These are phyloP conservation scores for Starmerella khaoyaiensis DNA, from an alignment of 805 yeast genomes.

Conservation along the genomic window DNA sequence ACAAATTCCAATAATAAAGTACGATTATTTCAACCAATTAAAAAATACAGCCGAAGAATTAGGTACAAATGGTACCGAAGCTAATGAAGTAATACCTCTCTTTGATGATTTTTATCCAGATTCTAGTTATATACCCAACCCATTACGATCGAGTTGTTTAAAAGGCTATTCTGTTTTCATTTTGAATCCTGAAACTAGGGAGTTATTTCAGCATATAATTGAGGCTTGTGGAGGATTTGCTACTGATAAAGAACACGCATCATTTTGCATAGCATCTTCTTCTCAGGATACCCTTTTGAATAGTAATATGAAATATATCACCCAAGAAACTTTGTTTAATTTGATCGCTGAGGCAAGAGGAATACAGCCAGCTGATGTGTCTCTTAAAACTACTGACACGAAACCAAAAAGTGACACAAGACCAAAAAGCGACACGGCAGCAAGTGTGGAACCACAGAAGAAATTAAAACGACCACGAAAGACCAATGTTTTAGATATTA, in stretches of 20 bases:
- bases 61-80: slow-evolving; percentile 18
- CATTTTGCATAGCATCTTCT: not conserved
- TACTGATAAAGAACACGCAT: no score
- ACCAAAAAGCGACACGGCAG: no score
- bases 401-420: no score
- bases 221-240: slow-evolving; percentile 24
- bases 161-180: slow-evolving; percentile 22
- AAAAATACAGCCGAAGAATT: slow-evolving; percentile 10
- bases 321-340: not conserved
- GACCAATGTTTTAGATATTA: slow-evolving; percentile 2
- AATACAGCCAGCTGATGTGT: not conserved
- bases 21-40: slow-evolving; percentile 21
- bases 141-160: slow-evolving; percentile 22
- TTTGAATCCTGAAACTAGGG: slow-evolving; percentile 15
- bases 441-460: no score
- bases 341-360: slow-evolving; percentile 2
- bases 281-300: not conserved
- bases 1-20: slow-evolving; percentile 26
- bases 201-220: slow-evolving; percentile 21
- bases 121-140: slow-evolving; percentile 20
- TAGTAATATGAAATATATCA: not conserved
- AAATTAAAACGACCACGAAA: no score
- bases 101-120: slow-evolving; percentile 21
- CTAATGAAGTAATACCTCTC: slow-evolving; percentile 21
- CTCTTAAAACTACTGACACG: no score